Conservation (phyloP, 1,284 basidiomycete species). For the Microbotryum silenes-acaulis region DNA sequence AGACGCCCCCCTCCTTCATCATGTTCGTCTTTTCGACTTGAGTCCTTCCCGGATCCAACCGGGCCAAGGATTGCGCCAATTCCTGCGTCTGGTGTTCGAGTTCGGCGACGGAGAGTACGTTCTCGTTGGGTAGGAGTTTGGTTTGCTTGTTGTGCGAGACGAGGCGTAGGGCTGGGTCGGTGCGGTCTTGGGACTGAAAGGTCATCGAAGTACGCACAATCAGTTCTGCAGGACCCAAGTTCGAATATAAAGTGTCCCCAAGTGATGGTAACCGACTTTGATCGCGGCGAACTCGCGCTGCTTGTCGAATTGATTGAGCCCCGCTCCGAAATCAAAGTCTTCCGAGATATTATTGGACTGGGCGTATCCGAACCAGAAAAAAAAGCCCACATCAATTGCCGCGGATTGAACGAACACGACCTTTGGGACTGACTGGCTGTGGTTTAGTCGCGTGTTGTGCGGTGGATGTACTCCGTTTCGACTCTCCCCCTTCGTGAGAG, state of each 20-base stretch:
- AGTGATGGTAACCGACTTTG: constrained; percentile 4
- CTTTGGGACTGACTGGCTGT: too few relatives aligned
- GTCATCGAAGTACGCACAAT: too few relatives aligned
- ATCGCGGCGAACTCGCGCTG: constrained; percentile 29
- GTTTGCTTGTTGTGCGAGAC: constrained; percentile 33
- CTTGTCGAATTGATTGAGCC: constrained; percentile 32
- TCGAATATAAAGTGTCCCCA: background rate
- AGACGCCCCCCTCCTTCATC: background rate
- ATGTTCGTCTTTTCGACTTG: background rate
- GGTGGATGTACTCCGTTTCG: too few relatives aligned
- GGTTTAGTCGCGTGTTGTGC: too few relatives aligned
- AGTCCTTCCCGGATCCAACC: background rate
- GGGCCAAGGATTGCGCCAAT: background rate
- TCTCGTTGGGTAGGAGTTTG: constrained; percentile 23
- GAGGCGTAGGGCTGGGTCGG: constrained; percentile 31
- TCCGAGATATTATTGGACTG: constrained; percentile 3
- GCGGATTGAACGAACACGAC: too few relatives aligned
- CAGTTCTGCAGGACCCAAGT: background rate
- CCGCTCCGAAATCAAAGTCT: constrained; percentile 32
- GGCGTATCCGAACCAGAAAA: too few relatives aligned
- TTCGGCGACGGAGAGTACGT: constrained; percentile 22
- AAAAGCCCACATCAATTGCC: too few relatives aligned
- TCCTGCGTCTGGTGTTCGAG: constrained; percentile 17
- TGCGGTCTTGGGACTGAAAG: constrained; percentile 25
- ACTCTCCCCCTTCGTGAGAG: too few relatives aligned